Evolutionary conservation across 352 stramenopile species (phyloP).

Genomic region (Pythium brachiatum): DNA sequence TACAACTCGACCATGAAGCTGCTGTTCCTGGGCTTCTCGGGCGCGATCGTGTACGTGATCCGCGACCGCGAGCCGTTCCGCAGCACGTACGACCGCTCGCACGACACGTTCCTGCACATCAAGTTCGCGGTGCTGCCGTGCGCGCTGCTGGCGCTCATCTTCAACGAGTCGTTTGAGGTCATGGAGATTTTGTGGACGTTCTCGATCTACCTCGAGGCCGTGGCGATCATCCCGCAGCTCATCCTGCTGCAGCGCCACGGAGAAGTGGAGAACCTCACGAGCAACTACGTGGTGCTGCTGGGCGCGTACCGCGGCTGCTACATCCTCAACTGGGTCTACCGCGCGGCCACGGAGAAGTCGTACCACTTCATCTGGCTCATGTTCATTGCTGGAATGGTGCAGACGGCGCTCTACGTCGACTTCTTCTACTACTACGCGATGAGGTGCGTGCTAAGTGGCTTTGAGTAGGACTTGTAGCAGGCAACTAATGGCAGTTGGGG

Average conservation of each 20-base stretch:
- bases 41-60: conserved; percentile 98
- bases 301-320: conserved; percentile 98
- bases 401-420: conserved; percentile 99
- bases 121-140: conserved; percentile 97
- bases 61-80: conserved; percentile 94
- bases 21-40: conserved; percentile 96
- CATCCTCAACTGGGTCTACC: conserved; percentile 99
- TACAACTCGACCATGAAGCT: conserved; percentile 99
- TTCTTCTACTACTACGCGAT: conserved; percentile 99
- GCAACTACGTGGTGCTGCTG: conserved; percentile 99
- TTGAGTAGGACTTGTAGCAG: too few relatives aligned
- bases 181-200: conserved; percentile 98
- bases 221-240: conserved; percentile 99
- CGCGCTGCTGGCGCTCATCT: conserved; percentile 93
- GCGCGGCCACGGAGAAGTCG: conserved; percentile 92
- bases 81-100: conserved; percentile 98
- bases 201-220: conserved; percentile 98
- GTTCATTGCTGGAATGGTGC: conserved; percentile 97
- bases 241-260: conserved; percentile 98
- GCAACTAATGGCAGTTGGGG: too few relatives aligned
- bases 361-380: conserved; percentile 99
- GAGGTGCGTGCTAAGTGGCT: conserved; percentile 41
- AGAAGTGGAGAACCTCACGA: conserved; percentile 98
- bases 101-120: conserved; percentile 98
- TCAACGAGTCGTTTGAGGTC: conserved; percentile 92